Evolutionary conservation across 345 rosid species (phyloP).

Genomic region (Melaleuca alternifolia): DNA sequence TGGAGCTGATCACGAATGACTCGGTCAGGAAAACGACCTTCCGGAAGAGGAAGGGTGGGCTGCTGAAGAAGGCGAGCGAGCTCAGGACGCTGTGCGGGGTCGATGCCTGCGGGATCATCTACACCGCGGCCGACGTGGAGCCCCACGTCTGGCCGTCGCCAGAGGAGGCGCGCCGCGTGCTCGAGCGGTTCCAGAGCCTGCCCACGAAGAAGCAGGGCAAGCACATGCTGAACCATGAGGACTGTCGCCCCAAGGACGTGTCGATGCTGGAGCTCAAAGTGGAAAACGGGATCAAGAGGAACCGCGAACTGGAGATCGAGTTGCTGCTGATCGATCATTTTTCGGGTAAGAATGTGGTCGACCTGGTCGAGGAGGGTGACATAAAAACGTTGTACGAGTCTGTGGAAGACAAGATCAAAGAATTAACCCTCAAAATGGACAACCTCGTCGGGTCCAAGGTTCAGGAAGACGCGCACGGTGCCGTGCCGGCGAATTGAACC

Average conservation of each 20-base stretch:
- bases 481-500: not conserved
- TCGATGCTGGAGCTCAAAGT: not conserved
- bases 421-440: not conserved
- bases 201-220: constrained; percentile 18
- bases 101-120: constrained; percentile 25
- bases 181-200: constrained; percentile 7
- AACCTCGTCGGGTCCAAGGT: not conserved
- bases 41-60: constrained; percentile 25
- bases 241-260: constrained; percentile 3
- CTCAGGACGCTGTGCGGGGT: constrained; percentile 37
- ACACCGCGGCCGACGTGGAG: not conserved
- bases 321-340: not conserved
- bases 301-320: constrained; percentile 18
- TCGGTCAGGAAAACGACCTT: constrained; percentile 24
- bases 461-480: not conserved
- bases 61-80: constrained; percentile 33
- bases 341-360: not conserved
- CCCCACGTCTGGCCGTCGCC: constrained; percentile 35
- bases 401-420: not conserved
- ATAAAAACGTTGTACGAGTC: not conserved
- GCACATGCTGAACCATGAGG: constrained; percentile 26
- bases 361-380: not conserved
- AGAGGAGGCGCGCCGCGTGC: constrained; percentile 1
- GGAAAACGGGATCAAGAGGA: constrained; percentile 9
- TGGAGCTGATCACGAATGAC: constrained; percentile 23